Base-by-base conservation (phyloP, 441 rosid genomes). In the Pelargonium australe region DNA sequence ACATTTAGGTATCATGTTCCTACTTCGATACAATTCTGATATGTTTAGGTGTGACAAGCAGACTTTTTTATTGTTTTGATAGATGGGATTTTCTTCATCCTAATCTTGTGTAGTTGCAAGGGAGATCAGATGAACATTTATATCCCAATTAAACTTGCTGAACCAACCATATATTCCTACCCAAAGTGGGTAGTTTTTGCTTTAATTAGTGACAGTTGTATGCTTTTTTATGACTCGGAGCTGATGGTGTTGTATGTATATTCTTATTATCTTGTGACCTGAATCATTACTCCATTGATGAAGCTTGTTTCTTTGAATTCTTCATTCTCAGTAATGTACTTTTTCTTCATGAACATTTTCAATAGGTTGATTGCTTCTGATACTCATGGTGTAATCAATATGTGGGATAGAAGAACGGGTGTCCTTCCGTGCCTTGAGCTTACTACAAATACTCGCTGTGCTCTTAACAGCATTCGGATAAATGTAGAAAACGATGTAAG, bases 331-430 rank as follows among this genome's bases (percentile, higher is more conserved):
- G 65, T 41, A 13, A 63, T 8, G 37, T 6, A 43, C 16, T 7
- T 67, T 64, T 77, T 64, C 51, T 70, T 64, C 4, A 63, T 70
- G 63, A 55, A 34, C 31, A 16, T 28, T 70, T 55, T 71, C 66
- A 58, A 76, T 72, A 95, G 99, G 87, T 68, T 95, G 75, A 70
- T 89, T 80, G 87, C 92, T 78, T 85, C 98, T 45, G 96, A 90
- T 74, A 85, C 87, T 16, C 72, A 77, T 72, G 97, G 99, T 63
- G 67, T 69, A 44, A 79, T 95, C 69, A 83, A 82, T 78, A 37
- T 95, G 67, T 95, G 98, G 99, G 99, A 95, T 80, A 87, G 92
- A 83, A 85, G 96, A 81, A 76, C 34, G 58, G 65, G 91, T 53
- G 64, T 62, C 71, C 71, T 81, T 79, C 99, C 99, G 72, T 87